These are phyloP conservation scores for Penicillium canescens DNA, from an alignment of 495 filamentous ascomycete genomes.

Conservation along the genomic window DNA sequence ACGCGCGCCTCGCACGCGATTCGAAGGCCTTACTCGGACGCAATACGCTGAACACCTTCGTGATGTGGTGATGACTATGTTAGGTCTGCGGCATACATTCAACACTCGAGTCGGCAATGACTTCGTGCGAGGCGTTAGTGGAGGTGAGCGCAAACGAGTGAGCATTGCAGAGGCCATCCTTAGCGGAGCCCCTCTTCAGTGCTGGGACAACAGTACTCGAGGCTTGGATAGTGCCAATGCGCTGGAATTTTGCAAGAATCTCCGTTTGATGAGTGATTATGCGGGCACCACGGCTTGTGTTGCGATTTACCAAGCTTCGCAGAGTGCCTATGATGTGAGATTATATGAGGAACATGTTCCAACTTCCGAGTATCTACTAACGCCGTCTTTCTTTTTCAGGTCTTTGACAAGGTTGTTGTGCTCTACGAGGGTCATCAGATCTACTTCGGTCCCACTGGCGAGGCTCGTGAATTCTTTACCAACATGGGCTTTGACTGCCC, in stretches of 20 bases:
- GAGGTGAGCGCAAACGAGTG: slow-evolving; percentile 79
- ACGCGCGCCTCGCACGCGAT: slow-evolving; percentile 49
- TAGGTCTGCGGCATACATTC: slow-evolving; percentile 60
- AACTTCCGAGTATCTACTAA: too few species aligned
- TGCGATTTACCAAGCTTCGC: slow-evolving; percentile 81
- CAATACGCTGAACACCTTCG: slow-evolving; percentile 52
- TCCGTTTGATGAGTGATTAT: slow-evolving; percentile 74
- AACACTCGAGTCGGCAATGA: slow-evolving; percentile 67
- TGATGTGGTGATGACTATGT: slow-evolving; percentile 64
- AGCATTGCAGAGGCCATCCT: slow-evolving; percentile 63
- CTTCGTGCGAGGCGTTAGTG: slow-evolving; percentile 80
- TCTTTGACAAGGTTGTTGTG: slow-evolving; percentile 63
- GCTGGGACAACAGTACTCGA: slow-evolving; percentile 87
- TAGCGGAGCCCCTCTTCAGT: slow-evolving; percentile 70
- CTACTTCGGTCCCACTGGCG: slow-evolving; percentile 62
- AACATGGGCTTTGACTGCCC: slow-evolving; percentile 63
- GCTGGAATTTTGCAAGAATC: slow-evolving; percentile 69
- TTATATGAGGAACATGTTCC: too few species aligned
- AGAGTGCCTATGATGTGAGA: slow-evolving; percentile 68
- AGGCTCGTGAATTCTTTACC: slow-evolving; percentile 66
- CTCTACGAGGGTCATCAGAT: slow-evolving; percentile 68
- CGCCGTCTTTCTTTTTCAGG: not conserved
- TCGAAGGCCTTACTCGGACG: slow-evolving; percentile 47
- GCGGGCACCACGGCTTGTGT: slow-evolving; percentile 77
- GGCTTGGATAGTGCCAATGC: slow-evolving; percentile 85